Evolutionary conservation across 2,329 filamentous ascomycete genomes (phyloP).

Genomic region (Sphaerulina vaccinii): DNA sequence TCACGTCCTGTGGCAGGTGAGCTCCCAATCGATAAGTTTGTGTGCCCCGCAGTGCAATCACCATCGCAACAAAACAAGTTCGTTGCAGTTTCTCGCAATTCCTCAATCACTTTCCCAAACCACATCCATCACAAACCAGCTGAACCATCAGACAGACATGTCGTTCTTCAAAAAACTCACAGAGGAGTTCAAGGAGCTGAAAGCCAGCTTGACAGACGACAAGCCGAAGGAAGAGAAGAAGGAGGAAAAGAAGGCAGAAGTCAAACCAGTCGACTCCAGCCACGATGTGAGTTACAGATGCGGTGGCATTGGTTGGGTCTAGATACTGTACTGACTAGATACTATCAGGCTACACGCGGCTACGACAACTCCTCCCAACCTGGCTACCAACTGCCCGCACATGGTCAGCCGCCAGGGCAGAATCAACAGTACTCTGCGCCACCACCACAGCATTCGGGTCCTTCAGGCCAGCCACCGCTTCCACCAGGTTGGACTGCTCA

Average conservation of each 20-base stretch:
- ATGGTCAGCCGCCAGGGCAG: conserved; percentile 33
- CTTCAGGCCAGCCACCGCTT: conserved; percentile 47
- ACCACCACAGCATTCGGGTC: conserved; percentile 19
- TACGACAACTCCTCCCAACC: conserved; percentile 16
- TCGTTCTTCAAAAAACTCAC: conserved; percentile 50
- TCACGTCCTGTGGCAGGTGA: conserved; percentile 8
- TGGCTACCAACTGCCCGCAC: conserved; percentile 23
- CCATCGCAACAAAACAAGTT: conserved; percentile 1
- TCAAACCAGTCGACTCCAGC: conserved; percentile 12
- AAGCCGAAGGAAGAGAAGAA: conserved; percentile 38
- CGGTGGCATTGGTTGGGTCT: neutral
- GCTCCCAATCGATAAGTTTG: conserved; percentile 10
- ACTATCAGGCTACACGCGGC: conserved; percentile 4
- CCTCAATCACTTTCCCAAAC: neutral
- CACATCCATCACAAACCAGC: neutral
- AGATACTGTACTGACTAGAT: neutral
- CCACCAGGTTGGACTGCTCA: conserved; percentile 62
- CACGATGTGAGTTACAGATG: conserved; percentile 13
- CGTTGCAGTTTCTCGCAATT: neutral
- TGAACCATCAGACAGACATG: conserved; percentile 32
- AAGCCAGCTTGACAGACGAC: conserved; percentile 36
- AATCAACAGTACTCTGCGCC: conserved; percentile 26
- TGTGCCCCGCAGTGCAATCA: conserved; percentile 10
- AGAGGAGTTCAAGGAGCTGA: conserved; percentile 45
- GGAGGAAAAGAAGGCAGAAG: conserved; percentile 22